Evolutionary conservation across 2,329 filamentous ascomycete species (phyloP).

Genomic region (Colletotrichum sp.): DNA sequence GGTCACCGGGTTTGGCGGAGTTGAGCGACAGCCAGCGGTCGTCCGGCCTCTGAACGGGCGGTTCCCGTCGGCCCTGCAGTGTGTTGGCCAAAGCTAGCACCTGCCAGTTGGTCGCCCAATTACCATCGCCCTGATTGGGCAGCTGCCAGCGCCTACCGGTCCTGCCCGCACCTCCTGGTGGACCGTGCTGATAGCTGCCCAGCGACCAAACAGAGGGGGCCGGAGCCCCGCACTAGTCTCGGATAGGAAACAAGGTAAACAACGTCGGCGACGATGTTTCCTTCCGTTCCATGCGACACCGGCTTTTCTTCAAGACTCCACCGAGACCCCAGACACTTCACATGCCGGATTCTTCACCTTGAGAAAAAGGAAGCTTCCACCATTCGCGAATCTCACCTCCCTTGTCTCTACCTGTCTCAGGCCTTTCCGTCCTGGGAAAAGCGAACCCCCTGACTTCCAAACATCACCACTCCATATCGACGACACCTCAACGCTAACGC

Average conservation of each 20-base stretch:
- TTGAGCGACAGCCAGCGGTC: background rate
- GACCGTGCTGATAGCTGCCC: background rate
- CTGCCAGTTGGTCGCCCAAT: background rate
- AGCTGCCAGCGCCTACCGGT: background rate
- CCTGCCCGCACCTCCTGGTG: background rate
- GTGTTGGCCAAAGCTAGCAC: background rate
- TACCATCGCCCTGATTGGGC: background rate
- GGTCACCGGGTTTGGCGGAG: slow-evolving; percentile 6
- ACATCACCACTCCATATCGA: background rate
- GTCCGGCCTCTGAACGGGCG: background rate
- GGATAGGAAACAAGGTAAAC: slow-evolving; percentile 15
- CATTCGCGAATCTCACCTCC: background rate
- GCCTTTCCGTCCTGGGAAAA: background rate
- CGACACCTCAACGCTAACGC: background rate
- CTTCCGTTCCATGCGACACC: background rate
- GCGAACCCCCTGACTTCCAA: background rate
- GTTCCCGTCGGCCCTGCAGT: background rate
- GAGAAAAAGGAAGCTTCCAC: background rate
- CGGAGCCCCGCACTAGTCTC: slow-evolving; percentile 11
- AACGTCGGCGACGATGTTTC: background rate
- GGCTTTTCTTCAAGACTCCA: slow-evolving; percentile 11
- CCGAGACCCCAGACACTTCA: background rate
- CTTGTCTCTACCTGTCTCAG: background rate
- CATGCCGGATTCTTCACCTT: background rate
- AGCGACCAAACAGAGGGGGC: background rate